Evolutionary conservation across 2,329 filamentous ascomycete genomes (phyloP).

Genomic region (Thermomyces lanuginosus): DNA sequence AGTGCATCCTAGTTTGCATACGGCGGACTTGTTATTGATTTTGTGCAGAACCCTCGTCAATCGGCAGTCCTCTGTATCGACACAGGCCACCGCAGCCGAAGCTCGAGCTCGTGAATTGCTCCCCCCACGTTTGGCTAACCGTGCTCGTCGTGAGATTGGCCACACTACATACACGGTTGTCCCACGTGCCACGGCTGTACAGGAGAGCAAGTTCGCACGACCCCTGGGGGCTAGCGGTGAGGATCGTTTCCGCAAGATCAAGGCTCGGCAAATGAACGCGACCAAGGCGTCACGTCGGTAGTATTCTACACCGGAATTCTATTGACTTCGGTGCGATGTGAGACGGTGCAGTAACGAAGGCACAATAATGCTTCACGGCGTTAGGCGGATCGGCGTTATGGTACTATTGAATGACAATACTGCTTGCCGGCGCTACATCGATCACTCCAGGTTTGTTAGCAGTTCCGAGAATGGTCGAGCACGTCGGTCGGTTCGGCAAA

Average conservation of each 20-base stretch:
- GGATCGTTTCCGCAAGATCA: constrained; percentile 33
- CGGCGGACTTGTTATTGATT: not conserved
- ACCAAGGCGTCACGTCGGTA: constrained; percentile 25
- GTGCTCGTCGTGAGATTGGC: constrained; percentile 43
- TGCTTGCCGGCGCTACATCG: too few species aligned
- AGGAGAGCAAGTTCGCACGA: constrained; percentile 30
- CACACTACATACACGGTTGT: constrained; percentile 46
- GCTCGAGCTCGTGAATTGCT: constrained; percentile 37
- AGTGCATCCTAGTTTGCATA: constrained; percentile 7
- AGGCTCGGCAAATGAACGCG: constrained; percentile 30
- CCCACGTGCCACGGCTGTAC: constrained; percentile 39
- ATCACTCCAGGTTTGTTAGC: too few species aligned
- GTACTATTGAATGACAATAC: too few species aligned
- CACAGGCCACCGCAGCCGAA: constrained; percentile 29
- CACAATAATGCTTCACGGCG: too few species aligned
- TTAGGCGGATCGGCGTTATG: too few species aligned
- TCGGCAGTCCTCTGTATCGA: constrained; percentile 16
- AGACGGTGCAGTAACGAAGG: too few species aligned
- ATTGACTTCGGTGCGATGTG: too few species aligned
- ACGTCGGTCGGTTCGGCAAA: too few species aligned
- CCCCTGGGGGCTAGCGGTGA: constrained; percentile 32
- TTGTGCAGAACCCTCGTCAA: constrained; percentile 20
- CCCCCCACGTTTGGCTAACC: constrained; percentile 37
- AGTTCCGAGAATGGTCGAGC: too few species aligned
- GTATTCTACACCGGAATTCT: too few species aligned